These are phyloP conservation scores for Linum trigynum DNA, from an alignment of 345 rosid genomes.

Conservation along the genomic window DNA sequence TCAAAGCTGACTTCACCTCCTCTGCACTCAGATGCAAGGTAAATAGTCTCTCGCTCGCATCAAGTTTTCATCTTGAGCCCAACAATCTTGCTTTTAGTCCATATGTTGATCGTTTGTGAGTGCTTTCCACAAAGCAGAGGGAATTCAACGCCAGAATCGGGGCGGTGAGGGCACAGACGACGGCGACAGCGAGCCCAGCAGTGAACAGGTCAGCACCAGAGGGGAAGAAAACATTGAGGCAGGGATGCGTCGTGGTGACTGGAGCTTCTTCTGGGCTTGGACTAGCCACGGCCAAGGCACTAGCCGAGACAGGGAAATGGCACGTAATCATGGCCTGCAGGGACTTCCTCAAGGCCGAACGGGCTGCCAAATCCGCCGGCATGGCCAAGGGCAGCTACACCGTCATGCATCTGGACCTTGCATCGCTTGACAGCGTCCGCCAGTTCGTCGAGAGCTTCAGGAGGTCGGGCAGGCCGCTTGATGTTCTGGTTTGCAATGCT, in stretches of 20 bases:
- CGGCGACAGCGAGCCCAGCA: conserved; percentile 49
- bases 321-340: conserved; percentile 87
- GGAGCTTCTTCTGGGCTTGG: conserved; percentile 90
- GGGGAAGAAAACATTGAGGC: conserved; percentile 67
- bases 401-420: conserved; percentile 86
- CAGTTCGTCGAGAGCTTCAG: conserved; percentile 66
- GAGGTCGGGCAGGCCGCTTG: conserved; percentile 58
- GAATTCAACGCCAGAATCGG: conserved; percentile 35
- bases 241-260: conserved; percentile 63
- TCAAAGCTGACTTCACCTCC: conserved; percentile 42
- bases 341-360: conserved; percentile 84
- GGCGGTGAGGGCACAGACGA: conserved; percentile 54
- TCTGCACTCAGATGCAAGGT: conserved; percentile 64
- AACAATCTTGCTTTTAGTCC: neutral
- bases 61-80: neutral
- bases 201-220: conserved; percentile 30
- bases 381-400: conserved; percentile 73
- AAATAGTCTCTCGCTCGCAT: neutral
- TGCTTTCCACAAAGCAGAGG: conserved; percentile 28
- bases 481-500: conserved; percentile 89
- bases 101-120: neutral
- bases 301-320: conserved; percentile 87
- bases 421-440: conserved; percentile 84
- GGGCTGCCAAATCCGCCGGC: conserved; percentile 80
- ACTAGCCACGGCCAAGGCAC: conserved; percentile 71